Evolutionary conservation across 257 asterid species (phyloP).

Genomic region (Lantana camara): DNA sequence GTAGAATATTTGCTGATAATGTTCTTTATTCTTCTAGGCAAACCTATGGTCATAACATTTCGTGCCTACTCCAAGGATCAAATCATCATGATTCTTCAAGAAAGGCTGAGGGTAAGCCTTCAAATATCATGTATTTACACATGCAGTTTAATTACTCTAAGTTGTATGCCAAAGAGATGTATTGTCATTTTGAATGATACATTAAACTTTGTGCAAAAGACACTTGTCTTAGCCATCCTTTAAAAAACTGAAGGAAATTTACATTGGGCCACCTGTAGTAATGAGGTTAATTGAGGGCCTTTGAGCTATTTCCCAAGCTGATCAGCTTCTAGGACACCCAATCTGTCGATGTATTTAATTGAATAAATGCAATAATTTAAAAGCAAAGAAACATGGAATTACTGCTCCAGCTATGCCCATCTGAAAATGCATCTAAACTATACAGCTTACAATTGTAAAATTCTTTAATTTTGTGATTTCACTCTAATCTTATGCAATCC

Average conservation of each 20-base stretch:
- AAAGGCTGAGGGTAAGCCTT: slow-evolving; percentile 68
- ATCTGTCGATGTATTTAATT: not conserved
- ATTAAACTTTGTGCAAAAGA: slow-evolving; percentile 7
- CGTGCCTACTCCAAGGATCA: slow-evolving; percentile 94
- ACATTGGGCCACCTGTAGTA: not conserved
- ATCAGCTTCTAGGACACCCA: not conserved
- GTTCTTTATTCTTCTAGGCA: slow-evolving; percentile 56
- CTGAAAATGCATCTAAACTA: slow-evolving; percentile 3
- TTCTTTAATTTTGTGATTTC: slow-evolving; percentile 7
- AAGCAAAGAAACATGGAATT: not conserved
- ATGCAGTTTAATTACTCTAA: slow-evolving; percentile 5
- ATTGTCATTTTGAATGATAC: slow-evolving; percentile 6
- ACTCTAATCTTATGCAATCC: slow-evolving; percentile 32
- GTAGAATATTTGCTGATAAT: slow-evolving; percentile 8
- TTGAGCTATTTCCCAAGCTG: slow-evolving; percentile 1
- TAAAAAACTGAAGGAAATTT: slow-evolving; percentile 17
- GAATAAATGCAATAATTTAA: slow-evolving; percentile 2
- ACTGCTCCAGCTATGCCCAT: slow-evolving; percentile 12
- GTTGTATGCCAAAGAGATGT: not conserved
- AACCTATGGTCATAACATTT: slow-evolving; percentile 84
- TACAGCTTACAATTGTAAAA: not conserved
- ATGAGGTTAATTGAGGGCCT: slow-evolving; percentile 14
- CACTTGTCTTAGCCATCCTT: slow-evolving; percentile 13
- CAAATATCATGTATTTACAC: slow-evolving; percentile 6
- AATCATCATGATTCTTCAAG: slow-evolving; percentile 75